These are phyloP conservation scores for Gossypium lobatum DNA, from an alignment of 441 rosid species.

Conservation along the genomic window DNA sequence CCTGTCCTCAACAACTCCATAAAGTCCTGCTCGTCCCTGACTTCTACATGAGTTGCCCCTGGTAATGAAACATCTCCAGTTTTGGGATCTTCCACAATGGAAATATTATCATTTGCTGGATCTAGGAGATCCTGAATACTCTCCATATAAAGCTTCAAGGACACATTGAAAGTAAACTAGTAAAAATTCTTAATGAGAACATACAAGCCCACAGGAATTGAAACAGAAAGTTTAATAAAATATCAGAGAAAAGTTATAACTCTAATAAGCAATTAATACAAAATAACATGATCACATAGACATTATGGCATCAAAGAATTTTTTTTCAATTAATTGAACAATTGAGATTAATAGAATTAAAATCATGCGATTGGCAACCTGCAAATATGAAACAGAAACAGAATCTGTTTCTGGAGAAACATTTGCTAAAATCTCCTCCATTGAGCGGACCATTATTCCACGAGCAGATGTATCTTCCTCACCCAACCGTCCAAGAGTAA, in stretches of 20 bases:
- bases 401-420: constrained; percentile 70
- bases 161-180: constrained; percentile 11
- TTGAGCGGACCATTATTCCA: constrained; percentile 97
- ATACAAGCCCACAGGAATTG: neutral
- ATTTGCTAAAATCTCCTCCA: constrained; percentile 87
- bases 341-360: neutral
- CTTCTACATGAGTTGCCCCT: constrained; percentile 74
- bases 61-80: constrained; percentile 96
- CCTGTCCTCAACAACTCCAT: constrained; percentile 83
- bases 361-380: constrained; percentile 39
- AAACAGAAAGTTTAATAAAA: neutral
- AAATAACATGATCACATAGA: neutral
- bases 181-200: constrained; percentile 6
- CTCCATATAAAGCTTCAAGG: constrained; percentile 94
- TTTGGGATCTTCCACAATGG: constrained; percentile 92
- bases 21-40: constrained; percentile 77
- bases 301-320: neutral
- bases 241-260: neutral
- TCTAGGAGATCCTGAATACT: constrained; percentile 93
- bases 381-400: constrained; percentile 78
- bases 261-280: neutral
- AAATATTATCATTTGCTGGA: constrained; percentile 79
- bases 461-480: constrained; percentile 88
- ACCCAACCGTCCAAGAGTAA: constrained; percentile 87
- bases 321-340: neutral